Conservation (phyloP, 2,329 filamentous ascomycete species). For the Fusarium foetens region DNA sequence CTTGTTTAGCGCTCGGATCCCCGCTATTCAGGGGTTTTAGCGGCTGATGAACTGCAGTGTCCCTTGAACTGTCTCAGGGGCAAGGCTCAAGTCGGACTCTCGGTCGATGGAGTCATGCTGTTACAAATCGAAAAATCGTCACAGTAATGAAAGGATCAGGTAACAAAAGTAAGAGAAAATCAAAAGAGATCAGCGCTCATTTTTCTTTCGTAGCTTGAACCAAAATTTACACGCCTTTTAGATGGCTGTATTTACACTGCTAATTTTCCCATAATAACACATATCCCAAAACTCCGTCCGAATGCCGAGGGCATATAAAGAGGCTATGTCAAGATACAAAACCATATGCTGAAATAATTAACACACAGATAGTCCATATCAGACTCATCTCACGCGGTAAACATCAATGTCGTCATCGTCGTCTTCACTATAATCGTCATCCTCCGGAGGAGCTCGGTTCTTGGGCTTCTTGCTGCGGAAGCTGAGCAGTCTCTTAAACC, state of each 20-base stretch:
- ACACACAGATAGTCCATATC: constrained; percentile 8
- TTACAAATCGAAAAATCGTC: neutral
- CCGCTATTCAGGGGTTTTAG: constrained; percentile 36
- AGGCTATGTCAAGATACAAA: constrained; percentile 14
- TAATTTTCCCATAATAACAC: constrained; percentile 17
- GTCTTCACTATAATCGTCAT: constrained; percentile 45
- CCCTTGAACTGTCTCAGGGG: constrained; percentile 31
- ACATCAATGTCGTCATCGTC: constrained; percentile 39
- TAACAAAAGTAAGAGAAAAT: neutral
- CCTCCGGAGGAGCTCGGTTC: constrained; percentile 32
- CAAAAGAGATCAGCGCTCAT: constrained; percentile 5
- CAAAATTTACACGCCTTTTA: constrained; percentile 23
- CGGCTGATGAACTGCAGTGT: constrained; percentile 9
- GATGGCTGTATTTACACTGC: constrained; percentile 16
- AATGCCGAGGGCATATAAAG: constrained; percentile 20
- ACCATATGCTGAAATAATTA: constrained; percentile 8
- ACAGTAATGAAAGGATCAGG: neutral
- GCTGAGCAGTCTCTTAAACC: constrained; percentile 59
- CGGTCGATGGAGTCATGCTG: constrained; percentile 7
- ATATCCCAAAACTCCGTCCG: constrained; percentile 12
- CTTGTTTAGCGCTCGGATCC: constrained; percentile 31
- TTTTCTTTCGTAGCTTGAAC: constrained; percentile 9
- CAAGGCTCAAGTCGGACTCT: neutral
- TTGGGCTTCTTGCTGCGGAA: constrained; percentile 53
- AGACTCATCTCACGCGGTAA: constrained; percentile 33